phyloP scores from a whole-genome alignment of 1,284 basidiomycete genomes.

The Sphagnurus paluster region DNA sequence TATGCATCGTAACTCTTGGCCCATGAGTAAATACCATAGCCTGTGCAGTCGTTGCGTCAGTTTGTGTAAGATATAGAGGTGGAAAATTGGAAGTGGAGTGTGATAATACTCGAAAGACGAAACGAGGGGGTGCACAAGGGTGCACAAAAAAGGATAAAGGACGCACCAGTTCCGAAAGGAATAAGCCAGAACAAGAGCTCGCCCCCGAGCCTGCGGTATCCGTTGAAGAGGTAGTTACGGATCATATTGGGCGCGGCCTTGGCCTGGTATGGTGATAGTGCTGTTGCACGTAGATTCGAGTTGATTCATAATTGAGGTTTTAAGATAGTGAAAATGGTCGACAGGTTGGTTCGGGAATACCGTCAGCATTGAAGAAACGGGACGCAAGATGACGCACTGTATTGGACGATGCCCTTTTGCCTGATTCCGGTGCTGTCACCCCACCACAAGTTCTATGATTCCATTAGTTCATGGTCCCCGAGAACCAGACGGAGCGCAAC shows the following conservation, averaged over 20 bases:
- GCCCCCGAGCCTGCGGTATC: constrained; percentile 73
- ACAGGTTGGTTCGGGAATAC: too few relatives aligned
- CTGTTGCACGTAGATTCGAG: constrained; percentile 27
- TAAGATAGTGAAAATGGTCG: too few relatives aligned
- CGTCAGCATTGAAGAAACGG: neutral
- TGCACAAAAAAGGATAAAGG: neutral
- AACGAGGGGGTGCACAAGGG: neutral
- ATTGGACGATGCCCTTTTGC: constrained; percentile 80
- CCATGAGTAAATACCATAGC: constrained; percentile 85
- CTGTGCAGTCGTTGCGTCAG: constrained; percentile 38
- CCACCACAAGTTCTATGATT: constrained; percentile 84
- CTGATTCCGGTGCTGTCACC: constrained; percentile 71
- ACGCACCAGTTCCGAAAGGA: constrained; percentile 79
- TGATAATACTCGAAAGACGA: neutral
- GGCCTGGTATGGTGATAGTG: constrained; percentile 80
- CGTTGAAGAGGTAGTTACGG: constrained; percentile 84
- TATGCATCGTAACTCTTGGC: constrained; percentile 71
- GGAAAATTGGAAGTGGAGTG: neutral
- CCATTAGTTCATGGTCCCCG: neutral
- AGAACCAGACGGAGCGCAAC: constrained; percentile 14
- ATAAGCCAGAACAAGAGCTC: constrained; percentile 82
- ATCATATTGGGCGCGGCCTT: constrained; percentile 73
- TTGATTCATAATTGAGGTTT: neutral
- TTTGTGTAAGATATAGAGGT: neutral
- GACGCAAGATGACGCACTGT: constrained; percentile 69